Conservation (phyloP, 768 basidiomycete genomes). For the Mycena vulgaris region DNA sequence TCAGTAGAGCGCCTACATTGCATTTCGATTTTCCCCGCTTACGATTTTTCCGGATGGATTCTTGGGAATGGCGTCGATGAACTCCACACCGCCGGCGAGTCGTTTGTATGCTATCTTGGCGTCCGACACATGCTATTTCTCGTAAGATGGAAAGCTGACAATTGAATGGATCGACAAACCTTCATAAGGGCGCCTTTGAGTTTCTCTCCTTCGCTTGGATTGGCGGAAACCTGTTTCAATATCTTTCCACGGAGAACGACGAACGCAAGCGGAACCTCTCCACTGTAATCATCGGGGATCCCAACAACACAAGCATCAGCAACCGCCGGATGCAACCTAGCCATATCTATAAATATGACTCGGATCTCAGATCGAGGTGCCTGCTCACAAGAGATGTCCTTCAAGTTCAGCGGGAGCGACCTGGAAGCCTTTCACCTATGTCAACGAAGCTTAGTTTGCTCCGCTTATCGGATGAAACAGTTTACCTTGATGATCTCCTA, state of each 20-base stretch:
- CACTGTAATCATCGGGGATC: conserved; percentile 80
- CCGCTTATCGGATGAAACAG: conserved; percentile 43
- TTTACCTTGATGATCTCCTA: conserved; percentile 80
- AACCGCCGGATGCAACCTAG: conserved; percentile 67
- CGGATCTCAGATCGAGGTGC: background rate
- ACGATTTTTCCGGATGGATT: conserved; percentile 82
- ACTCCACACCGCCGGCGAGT: conserved; percentile 73
- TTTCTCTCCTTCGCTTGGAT: conserved; percentile 51
- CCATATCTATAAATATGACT: background rate
- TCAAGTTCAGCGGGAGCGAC: conserved; percentile 80
- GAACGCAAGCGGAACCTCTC: conserved; percentile 82
- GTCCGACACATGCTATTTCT: conserved; percentile 68
- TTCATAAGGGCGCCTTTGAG: conserved; percentile 67
- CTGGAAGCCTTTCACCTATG: conserved; percentile 57
- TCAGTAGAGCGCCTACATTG: background rate
- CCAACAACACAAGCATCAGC: conserved; percentile 77
- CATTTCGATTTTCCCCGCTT: conserved; percentile 38
- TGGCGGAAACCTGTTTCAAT: conserved; percentile 52
- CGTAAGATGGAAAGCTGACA: background rate
- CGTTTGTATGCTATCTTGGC: conserved; percentile 74
- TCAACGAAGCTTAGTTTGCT: background rate
- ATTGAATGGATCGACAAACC: conserved; percentile 51
- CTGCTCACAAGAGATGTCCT: conserved; percentile 66
- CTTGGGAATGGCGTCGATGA: conserved; percentile 76
- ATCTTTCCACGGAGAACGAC: conserved; percentile 67